These are phyloP conservation scores for Russula brevipes DNA, from an alignment of 768 basidiomycete species.

Conservation along the genomic window DNA sequence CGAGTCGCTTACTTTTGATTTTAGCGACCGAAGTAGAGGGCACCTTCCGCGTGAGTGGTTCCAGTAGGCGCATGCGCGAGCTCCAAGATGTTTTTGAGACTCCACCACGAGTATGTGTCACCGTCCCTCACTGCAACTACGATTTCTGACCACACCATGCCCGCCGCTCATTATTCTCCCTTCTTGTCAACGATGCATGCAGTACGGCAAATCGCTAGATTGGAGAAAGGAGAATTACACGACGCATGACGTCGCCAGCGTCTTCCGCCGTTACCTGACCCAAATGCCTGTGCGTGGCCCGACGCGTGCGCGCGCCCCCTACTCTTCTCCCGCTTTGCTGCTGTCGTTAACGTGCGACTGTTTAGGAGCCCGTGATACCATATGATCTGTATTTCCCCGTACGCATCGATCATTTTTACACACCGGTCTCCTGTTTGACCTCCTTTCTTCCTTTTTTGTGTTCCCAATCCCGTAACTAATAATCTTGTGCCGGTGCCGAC, in stretches of 20 bases:
- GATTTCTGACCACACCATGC: no score
- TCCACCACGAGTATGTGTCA: conserved; percentile 65
- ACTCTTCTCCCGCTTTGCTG: conserved; percentile 8
- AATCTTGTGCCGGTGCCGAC: not conserved
- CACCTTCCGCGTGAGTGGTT: conserved; percentile 94
- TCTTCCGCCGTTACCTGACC: conserved; percentile 92
- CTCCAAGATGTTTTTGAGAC: conserved; percentile 87
- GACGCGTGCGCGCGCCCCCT: not conserved
- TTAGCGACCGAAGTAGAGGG: conserved; percentile 86
- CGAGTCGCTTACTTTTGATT: not conserved
- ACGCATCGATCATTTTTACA: conserved; percentile 34
- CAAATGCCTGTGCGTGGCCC: conserved; percentile 81
- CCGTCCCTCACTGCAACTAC: not conserved
- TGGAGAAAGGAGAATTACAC: conserved; percentile 85
- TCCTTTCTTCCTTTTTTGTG: conserved; percentile 19
- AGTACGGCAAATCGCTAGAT: conserved; percentile 93
- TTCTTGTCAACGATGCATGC: conserved; percentile 10
- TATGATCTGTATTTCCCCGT: conserved; percentile 83
- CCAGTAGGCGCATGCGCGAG: conserved; percentile 91
- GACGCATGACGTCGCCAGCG: conserved; percentile 96
- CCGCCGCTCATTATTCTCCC: not conserved
- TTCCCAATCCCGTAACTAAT: not conserved
- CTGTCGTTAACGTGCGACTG: conserved; percentile 13
- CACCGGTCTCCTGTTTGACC: conserved; percentile 10
- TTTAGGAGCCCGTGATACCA: conserved; percentile 91